Percentiles rank a stretch among this genome's conserved stretches.
Conservation (phyloP, 164 flowering plant species). For the Hamamelis virginiana region DNA sequence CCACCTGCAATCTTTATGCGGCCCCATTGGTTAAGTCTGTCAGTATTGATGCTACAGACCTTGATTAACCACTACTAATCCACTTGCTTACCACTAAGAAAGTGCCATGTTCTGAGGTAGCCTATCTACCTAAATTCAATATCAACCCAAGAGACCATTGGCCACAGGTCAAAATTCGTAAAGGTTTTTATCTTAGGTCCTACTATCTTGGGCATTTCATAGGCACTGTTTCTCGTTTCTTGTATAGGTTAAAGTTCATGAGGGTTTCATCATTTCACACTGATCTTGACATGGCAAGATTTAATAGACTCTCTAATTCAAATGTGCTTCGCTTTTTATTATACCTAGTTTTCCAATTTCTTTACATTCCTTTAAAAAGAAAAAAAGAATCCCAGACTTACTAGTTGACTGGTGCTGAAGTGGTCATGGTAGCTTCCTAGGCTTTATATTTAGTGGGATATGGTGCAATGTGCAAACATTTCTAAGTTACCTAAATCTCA, state of each 20-base stretch:
- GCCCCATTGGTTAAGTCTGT: too few relatives aligned
- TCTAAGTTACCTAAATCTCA: background rate
- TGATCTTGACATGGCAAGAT: background rate
- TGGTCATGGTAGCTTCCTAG: background rate
- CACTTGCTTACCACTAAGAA: too few relatives aligned
- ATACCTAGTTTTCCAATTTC: background rate
- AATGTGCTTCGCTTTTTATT: background rate
- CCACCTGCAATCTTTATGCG: too few relatives aligned
- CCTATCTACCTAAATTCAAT: too few relatives aligned
- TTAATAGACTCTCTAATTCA: background rate
- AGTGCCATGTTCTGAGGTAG: too few relatives aligned
- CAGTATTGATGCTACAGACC: too few relatives aligned
- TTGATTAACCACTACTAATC: too few relatives aligned
- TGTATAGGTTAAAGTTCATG: too few relatives aligned
- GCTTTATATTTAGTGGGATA: background rate
- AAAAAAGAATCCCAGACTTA: background rate
- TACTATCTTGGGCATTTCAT: background rate
- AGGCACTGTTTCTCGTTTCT: background rate
- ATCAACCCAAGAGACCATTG: too few relatives aligned
- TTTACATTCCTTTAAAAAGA: background rate
- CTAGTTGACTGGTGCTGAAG: conserved; percentile 2
- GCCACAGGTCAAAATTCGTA: too few relatives aligned
- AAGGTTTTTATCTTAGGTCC: background rate
- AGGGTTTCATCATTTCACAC: background rate
- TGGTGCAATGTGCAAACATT: background rate